phyloP scores from a whole-genome alignment of 495 filamentous ascomycete species.

The Collariella sp. region DNA sequence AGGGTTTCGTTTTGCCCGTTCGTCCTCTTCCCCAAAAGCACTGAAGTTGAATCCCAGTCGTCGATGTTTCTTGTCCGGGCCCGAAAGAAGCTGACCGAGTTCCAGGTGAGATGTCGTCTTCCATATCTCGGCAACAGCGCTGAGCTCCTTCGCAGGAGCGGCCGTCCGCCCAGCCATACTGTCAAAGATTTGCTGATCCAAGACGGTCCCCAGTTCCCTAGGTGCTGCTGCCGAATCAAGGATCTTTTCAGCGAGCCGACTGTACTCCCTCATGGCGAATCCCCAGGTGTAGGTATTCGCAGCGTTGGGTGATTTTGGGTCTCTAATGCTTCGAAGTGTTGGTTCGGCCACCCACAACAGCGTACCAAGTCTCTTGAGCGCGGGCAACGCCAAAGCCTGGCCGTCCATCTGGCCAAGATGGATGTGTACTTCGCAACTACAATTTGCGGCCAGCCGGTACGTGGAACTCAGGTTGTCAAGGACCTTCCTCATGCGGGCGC shows the following conservation, averaged over 20 bases:
- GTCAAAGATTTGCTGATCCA: conserved; percentile 7
- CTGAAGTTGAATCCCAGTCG: conserved; percentile 31
- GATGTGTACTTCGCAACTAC: conserved; percentile 27
- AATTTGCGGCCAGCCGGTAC: conserved; percentile 23
- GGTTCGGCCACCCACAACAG: conserved; percentile 26
- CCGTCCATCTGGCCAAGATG: conserved; percentile 26
- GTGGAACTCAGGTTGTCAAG: conserved; percentile 9
- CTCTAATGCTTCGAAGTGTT: conserved; percentile 24
- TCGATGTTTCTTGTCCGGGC: conserved; percentile 15
- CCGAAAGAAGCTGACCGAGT: conserved; percentile 24
- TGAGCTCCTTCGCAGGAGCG: not conserved
- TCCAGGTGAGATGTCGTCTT: conserved; percentile 11
- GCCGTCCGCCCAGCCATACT: not conserved
- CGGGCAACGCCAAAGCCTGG: conserved; percentile 15
- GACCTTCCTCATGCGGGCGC: conserved; percentile 11
- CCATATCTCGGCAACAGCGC: conserved; percentile 21
- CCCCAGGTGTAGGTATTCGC: conserved; percentile 28
- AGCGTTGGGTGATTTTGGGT: conserved; percentile 27
- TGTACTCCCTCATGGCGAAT: conserved; percentile 17
- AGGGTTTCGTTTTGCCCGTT: conserved; percentile 22
- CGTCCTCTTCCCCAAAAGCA: conserved; percentile 27
- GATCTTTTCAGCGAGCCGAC: conserved; percentile 17
- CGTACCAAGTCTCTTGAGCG: conserved; percentile 24
- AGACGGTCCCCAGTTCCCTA: not conserved
- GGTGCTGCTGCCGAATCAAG: not conserved